Evolutionary conservation across 2,329 filamentous ascomycete genomes (phyloP).

Genomic region (Dissoconium aciculare): DNA sequence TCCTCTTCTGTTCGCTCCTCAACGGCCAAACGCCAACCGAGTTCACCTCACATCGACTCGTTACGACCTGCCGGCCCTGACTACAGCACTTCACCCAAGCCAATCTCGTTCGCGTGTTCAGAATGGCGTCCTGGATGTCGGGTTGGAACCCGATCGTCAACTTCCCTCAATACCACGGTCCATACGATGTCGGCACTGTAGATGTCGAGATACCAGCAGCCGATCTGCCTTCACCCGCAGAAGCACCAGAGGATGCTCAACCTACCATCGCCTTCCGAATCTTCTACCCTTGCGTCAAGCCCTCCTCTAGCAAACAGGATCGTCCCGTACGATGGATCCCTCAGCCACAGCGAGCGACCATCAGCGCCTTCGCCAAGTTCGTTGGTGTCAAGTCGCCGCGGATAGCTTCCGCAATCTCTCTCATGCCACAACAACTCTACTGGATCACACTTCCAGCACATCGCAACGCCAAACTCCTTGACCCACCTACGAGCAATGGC

Average conservation of each 20-base stretch:
- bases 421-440: conserved; percentile 50
- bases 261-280: conserved; percentile 66
- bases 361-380: conserved; percentile 64
- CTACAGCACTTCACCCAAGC: too few relatives aligned
- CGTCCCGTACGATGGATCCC: conserved; percentile 63
- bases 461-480: conserved; percentile 52
- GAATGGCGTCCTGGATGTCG: conserved; percentile 29
- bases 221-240: conserved; percentile 40
- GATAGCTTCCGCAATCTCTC: conserved; percentile 16
- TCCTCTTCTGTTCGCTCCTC: too few relatives aligned
- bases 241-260: conserved; percentile 41
- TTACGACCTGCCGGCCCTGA: too few relatives aligned
- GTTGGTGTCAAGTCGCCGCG: conserved; percentile 42
- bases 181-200: conserved; percentile 62
- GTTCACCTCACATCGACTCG: too few relatives aligned
- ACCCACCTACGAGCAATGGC: conserved; percentile 31
- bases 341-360: conserved; percentile 56
- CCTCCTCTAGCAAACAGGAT: conserved; percentile 26
- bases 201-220: conserved; percentile 63
- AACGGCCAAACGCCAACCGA: too few relatives aligned
- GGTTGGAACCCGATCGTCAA: conserved; percentile 51
- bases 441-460: conserved; percentile 58
- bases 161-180: conserved; percentile 63
- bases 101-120: too few relatives aligned
- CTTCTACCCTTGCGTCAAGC: conserved; percentile 55